Evolutionary conservation across 1,284 basidiomycete genomes (phyloP), one percentile per base, ranked within the genome.

Genomic region (Cryptococcus neoformans): DNA sequence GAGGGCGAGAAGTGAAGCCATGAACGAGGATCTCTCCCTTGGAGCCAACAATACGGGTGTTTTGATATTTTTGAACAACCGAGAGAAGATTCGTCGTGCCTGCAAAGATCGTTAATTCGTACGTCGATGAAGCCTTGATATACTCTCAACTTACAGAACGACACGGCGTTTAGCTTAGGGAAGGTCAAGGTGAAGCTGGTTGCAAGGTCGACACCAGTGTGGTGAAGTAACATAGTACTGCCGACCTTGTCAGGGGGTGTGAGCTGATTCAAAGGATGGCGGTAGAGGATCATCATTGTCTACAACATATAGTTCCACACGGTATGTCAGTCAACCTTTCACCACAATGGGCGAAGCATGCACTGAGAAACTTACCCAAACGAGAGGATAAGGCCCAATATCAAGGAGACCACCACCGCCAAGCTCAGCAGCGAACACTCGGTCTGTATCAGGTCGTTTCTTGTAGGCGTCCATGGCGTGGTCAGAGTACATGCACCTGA

Each of bases 321-420:
- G 10, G 6, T 21, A n/a, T 21, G 21, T 21, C 21, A 21, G 21
- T 21, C 21, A 21, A 21, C 21, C 21, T 21, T 21, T 21, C 21
- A 21, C 21, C 39, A 39, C 35, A 56, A 34, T n/a, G 5, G 14
- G 36, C 9, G 14, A 14, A 41, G 16, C 17, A 14, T 48, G 41
- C n/a, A 40, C 10, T 21, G 21, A 21, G 21, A 21, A n/a, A 17
- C 12, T 6, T 44, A 68, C 71, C 67, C 66, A 68, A 12, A 68
- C 58, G 48, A 68, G 38, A 17, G 65, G 59, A 60, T 78, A 80
- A 34, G 76, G 76, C 53, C 80, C 81, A 6, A 82, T 57, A 62
- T 82, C 81, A 40, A 82, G 68, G 8, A 81, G 59, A 0, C 76
- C 70, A 6, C 81, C 80, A 6, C 81, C 81, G 0, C 77, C 80